Percentiles rank a stretch among this genome's conserved stretches.
phyloP scores from a whole-genome alignment of 148 eudicot genomes.

The Cornus controversa region DNA sequence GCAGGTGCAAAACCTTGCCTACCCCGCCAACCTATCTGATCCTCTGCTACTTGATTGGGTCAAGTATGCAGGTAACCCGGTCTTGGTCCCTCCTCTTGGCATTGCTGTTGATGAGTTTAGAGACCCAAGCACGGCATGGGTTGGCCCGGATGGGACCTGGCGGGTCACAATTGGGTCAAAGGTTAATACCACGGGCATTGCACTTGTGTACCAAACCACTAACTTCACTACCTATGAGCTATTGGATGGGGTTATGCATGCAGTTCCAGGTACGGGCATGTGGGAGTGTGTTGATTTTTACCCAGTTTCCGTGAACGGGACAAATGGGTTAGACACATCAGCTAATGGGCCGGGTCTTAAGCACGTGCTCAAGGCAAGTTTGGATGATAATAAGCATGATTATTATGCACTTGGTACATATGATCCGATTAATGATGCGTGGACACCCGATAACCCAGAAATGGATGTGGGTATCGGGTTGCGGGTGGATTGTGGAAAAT shows the following conservation, averaged over 20 bases:
- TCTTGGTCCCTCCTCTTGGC: conserved; percentile 73
- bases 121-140: conserved; percentile 93
- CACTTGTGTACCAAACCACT: conserved; percentile 59
- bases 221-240: conserved; percentile 59
- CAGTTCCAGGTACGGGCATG: conserved; percentile 84
- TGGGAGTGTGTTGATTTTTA: conserved; percentile 97
- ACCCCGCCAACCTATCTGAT: conserved; percentile 83
- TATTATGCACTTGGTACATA: conserved; percentile 78
- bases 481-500: conserved; percentile 75
- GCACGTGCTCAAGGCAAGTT: conserved; percentile 77
- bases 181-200: conserved; percentile 56
- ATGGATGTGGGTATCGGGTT: conserved; percentile 83
- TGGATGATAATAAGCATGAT: conserved; percentile 70
- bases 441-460: conserved; percentile 82
- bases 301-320: conserved; percentile 55
- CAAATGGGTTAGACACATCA: conserved; percentile 73
- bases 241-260: conserved; percentile 50
- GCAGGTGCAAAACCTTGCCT: conserved; percentile 86
- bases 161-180: conserved; percentile 73
- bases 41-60: conserved; percentile 84
- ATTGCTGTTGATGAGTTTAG: conserved; percentile 63
- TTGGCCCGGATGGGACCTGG: conserved; percentile 67
- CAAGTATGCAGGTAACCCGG: conserved; percentile 78
- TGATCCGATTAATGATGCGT: conserved; percentile 39
- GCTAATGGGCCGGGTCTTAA: conserved; percentile 58